Evolutionary conservation across 257 asterid genomes (phyloP).

Genomic region (Schizonepeta tenuifolia): DNA sequence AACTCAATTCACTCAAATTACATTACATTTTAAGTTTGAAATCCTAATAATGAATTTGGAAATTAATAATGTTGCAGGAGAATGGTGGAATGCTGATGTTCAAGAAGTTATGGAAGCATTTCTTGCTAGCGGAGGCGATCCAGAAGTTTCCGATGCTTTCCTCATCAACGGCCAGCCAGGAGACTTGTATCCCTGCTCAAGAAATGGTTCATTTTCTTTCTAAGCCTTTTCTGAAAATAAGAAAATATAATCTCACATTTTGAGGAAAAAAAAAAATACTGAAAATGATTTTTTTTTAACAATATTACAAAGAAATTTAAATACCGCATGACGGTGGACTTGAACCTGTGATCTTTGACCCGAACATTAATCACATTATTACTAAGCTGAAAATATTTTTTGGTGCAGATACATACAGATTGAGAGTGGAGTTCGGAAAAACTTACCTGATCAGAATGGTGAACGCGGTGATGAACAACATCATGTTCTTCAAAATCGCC

Average conservation of each 20-base stretch:
- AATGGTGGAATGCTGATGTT: constrained; percentile 51
- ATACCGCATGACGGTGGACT: too few species aligned
- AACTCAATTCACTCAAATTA: too few species aligned
- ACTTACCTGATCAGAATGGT: constrained; percentile 58
- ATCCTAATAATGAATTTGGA: not conserved
- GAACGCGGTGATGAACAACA: constrained; percentile 67
- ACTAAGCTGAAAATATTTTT: too few species aligned
- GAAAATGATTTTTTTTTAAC: too few species aligned
- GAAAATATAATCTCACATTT: too few species aligned
- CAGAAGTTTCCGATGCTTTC: constrained; percentile 50
- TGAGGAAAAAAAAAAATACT: too few species aligned
- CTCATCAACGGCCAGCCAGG: constrained; percentile 72
- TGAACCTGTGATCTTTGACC: too few species aligned
- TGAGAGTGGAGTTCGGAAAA: constrained; percentile 48
- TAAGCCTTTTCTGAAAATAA: too few species aligned
- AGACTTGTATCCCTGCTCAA: constrained; percentile 50
- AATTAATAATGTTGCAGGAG: constrained; percentile 36
- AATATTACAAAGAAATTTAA: too few species aligned
- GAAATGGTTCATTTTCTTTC: constrained; percentile 32
- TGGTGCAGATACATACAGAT: constrained; percentile 49
- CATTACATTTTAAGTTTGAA: too few species aligned
- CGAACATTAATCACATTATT: too few species aligned
- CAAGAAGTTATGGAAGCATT: constrained; percentile 46
- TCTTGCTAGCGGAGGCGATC: constrained; percentile 43
- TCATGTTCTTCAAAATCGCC: constrained; percentile 59